These are phyloP conservation scores for Agaricales sp. DNA, from an alignment of 1,284 basidiomycete species.

Conservation along the genomic window DNA sequence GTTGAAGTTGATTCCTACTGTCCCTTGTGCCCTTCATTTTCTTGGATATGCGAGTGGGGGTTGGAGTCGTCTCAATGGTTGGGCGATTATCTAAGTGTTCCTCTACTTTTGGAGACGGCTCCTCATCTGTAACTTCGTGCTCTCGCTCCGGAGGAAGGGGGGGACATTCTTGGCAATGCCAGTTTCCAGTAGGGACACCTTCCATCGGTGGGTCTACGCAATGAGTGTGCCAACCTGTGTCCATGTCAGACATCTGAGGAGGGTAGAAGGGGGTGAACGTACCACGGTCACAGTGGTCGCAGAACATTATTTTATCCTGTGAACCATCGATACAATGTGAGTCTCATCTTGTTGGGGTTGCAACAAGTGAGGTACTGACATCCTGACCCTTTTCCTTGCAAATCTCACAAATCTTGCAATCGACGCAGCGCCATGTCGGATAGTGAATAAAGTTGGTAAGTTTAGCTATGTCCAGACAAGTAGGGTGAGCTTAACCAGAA, in stretches of 20 bases:
- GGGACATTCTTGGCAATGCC: conserved; percentile 63
- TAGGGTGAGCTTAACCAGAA: conserved; percentile 59
- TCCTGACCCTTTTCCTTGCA: conserved; percentile 84
- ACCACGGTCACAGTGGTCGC: conserved; percentile 92
- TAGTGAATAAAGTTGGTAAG: conserved; percentile 45
- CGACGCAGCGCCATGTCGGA: conserved; percentile 85
- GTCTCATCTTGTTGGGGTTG: too few species aligned
- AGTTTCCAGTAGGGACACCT: conserved; percentile 63
- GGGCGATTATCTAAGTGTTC: too few species aligned
- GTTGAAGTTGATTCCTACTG: too few species aligned
- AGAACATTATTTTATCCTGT: conserved; percentile 81
- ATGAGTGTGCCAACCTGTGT: conserved; percentile 77
- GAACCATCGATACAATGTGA: too few species aligned
- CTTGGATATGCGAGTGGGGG: too few species aligned
- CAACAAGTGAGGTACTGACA: conserved; percentile 42
- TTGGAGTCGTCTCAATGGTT: too few species aligned
- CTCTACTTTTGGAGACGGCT: too few species aligned
- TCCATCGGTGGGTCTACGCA: conserved; percentile 73
- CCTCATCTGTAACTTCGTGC: not conserved
- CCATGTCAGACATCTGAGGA: conserved; percentile 10
- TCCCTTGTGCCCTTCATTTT: too few species aligned
- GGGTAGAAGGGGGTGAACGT: conserved; percentile 12
- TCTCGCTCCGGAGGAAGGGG: conserved; percentile 7
- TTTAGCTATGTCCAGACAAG: conserved; percentile 54
- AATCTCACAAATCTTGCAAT: conserved; percentile 91